Conservation (phyloP, 192 early-diverging fungal species). For the Thamnidium elegans region DNA sequence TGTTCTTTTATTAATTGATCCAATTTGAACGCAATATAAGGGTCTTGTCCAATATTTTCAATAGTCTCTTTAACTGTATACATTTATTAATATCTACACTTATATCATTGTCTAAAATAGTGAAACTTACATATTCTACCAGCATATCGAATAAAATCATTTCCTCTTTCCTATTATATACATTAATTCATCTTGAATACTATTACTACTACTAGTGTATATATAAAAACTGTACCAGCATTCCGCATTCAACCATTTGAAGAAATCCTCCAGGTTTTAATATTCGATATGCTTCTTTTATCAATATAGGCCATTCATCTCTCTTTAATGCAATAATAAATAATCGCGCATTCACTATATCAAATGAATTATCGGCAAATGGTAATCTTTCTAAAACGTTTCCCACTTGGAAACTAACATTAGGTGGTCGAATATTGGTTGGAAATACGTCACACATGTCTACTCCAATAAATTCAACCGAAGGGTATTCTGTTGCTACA, state of each 20-base stretch:
- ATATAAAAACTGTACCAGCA: constrained; percentile 10
- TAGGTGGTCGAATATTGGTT: constrained; percentile 24
- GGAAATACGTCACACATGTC: constrained; percentile 36
- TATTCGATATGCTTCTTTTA: constrained; percentile 24
- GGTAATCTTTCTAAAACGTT: constrained; percentile 31
- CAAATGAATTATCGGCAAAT: constrained; percentile 31
- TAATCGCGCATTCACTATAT: constrained; percentile 27
- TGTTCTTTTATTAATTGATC: neutral
- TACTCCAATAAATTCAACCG: constrained; percentile 26
- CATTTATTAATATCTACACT: neutral
- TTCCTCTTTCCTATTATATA: constrained; percentile 7
- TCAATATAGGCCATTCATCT: constrained; percentile 21
- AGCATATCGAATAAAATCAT: neutral
- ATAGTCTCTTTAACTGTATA: constrained; percentile 19
- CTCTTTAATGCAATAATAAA: constrained; percentile 21
- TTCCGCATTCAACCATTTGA: constrained; percentile 19
- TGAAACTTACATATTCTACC: neutral
- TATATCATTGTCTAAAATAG: neutral
- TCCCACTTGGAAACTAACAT: constrained; percentile 25
- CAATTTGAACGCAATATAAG: constrained; percentile 19
- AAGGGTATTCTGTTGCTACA: constrained; percentile 25
- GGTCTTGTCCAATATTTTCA: constrained; percentile 11
- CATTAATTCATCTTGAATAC: neutral
- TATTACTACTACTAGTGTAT: too few relatives aligned
- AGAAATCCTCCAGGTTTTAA: constrained; percentile 36